These are phyloP conservation scores for Rhexocercosporidium sp. DNA, from an alignment of 2,329 filamentous ascomycete genomes.

Conservation along the genomic window DNA sequence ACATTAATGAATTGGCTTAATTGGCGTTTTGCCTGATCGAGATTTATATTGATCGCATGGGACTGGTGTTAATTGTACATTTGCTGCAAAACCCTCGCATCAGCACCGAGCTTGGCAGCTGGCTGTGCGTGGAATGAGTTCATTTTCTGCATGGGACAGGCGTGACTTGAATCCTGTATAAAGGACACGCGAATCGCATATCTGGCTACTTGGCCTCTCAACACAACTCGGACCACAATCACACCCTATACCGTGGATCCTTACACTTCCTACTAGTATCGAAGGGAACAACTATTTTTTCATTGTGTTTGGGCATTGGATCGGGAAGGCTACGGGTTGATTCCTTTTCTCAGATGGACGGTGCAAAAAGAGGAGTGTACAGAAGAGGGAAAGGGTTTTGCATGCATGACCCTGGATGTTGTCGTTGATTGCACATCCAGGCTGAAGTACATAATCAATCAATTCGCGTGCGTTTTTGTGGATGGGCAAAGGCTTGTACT, in stretches of 20 bases:
- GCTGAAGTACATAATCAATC: slow-evolving; percentile 30
- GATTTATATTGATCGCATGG: slow-evolving; percentile 30
- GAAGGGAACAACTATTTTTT: slow-evolving; percentile 18
- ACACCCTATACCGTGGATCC: slow-evolving; percentile 7
- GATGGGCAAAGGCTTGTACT: neutral
- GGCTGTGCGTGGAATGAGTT: slow-evolving; percentile 33
- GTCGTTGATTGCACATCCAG: slow-evolving; percentile 24
- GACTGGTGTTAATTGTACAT: slow-evolving; percentile 41
- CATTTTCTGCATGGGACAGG: slow-evolving; percentile 27
- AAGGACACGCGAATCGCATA: slow-evolving; percentile 17
- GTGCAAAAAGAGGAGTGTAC: neutral
- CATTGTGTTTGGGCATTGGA: slow-evolving; percentile 20
- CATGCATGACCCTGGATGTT: slow-evolving; percentile 23
- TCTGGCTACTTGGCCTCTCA: slow-evolving; percentile 14
- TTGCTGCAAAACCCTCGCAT: slow-evolving; percentile 31
- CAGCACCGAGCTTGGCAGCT: slow-evolving; percentile 29
- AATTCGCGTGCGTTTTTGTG: slow-evolving; percentile 14
- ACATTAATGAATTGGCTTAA: slow-evolving; percentile 45
- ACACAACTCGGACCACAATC: slow-evolving; percentile 4
- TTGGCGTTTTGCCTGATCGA: slow-evolving; percentile 36
- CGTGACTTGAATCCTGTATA: slow-evolving; percentile 28
- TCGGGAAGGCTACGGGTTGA: neutral
- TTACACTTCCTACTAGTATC: slow-evolving; percentile 12
- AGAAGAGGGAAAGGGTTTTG: slow-evolving; percentile 6
- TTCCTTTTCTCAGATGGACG: neutral